Evolutionary conservation across 441 rosid genomes (phyloP), one percentile per base, ranked within the genome.

Genomic region (Pelargonium cotyledonis): DNA sequence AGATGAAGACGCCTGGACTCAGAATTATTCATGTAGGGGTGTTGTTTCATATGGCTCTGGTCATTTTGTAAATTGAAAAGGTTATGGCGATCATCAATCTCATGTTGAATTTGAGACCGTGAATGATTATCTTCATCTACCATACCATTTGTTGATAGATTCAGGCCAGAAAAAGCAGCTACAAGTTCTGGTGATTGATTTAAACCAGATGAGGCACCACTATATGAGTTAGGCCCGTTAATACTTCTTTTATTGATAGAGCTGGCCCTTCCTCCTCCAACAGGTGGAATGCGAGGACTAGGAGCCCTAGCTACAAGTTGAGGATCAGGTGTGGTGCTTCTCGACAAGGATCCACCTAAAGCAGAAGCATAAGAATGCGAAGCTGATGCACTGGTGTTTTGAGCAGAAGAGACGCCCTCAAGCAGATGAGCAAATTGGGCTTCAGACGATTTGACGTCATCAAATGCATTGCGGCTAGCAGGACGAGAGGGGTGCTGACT

Each of bases 271-370:
- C 85, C 87, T 47, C 74, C 85, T 69, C 90, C 88, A 73, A 84
- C 78, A 46, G 89, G 80, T 40, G 85, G 86, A 76, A 83, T 83
- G 63, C 77, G 79, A 58, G 91, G 90, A 65, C 86, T 87, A 51
- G 88, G 85, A 77, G 81, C 84, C 68, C 89, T 83, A 41, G 85
- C 88, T 1, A 78, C 75, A 71, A 81, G 81, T 66, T 84, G 91
- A 57, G 88, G 85, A 23, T 86, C 94, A 61, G 94, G 89, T 2
- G 94, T 86, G 66, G 82, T 70, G 73, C 87, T 86, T 71, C 91
- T 81, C 6, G 91, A 88, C 82, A 82, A 74, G 60, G 91, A 81
- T 35, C 82, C 81, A 65, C 86, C 91, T 65, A 85, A 75, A 60
- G 89, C 87, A 65, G 91, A 80, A 47, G 88, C 91, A 85, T 84